Conservation (phyloP, 495 filamentous ascomycete genomes). For the Aspergillus mulundensis region DNA sequence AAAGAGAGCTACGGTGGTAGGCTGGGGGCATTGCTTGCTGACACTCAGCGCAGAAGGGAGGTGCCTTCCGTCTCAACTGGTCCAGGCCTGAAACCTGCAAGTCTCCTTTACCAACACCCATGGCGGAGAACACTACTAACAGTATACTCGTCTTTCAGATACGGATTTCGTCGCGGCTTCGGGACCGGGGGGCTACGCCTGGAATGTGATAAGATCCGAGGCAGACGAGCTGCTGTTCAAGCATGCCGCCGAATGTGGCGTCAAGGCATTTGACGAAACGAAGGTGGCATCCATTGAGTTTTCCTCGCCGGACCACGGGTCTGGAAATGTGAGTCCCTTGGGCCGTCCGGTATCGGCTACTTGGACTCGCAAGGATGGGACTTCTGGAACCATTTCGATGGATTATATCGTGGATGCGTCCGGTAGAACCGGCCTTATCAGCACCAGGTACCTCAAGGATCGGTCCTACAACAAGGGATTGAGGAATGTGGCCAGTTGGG, state of each 20-base stretch:
- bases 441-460: conserved; percentile 39
- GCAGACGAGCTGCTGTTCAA: conserved; percentile 46
- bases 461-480: conserved; percentile 31
- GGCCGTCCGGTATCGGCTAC: not conserved
- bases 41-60: conserved; percentile 32
- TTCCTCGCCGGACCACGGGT: too few relatives aligned
- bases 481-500: conserved; percentile 38
- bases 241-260: conserved; percentile 41
- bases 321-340: not conserved
- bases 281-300: not conserved
- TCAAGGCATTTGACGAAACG: conserved; percentile 30
- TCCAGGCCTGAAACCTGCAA: conserved; percentile 14
- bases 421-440: not conserved
- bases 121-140: not conserved
- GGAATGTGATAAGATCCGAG: conserved; percentile 50
- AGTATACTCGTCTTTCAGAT: conserved; percentile 15
- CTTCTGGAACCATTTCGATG: not conserved
- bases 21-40: not conserved
- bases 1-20: not conserved
- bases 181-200: conserved; percentile 39
- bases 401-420: not conserved
- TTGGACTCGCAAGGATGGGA: not conserved
- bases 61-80: conserved; percentile 41
- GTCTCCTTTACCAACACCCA: not conserved
- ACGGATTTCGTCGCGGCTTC: conserved; percentile 44